Percentiles rank a stretch among this genome's conserved stretches.
Conservation (phyloP, 352 stramenopile species). For the Phytophthora chlamydospora region DNA sequence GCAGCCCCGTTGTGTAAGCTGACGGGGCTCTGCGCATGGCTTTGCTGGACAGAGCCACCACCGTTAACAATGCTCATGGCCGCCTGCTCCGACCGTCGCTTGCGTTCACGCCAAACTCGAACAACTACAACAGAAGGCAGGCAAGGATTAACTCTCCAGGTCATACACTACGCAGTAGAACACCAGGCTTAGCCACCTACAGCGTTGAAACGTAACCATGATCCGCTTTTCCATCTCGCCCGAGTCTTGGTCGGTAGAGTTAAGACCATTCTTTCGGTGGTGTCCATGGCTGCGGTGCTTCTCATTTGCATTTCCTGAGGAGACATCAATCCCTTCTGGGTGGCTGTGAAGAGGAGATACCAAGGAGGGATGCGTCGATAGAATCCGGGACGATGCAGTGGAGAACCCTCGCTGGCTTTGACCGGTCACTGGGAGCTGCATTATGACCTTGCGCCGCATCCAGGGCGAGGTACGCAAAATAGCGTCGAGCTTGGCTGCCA, state of each 20-base stretch:
- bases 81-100: conserved; percentile 49
- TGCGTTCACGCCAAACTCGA: conserved; percentile 64
- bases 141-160: neutral
- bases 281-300: conserved; percentile 2
- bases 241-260: conserved; percentile 1
- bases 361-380: conserved; percentile 5
- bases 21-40: neutral
- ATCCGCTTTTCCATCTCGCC: conserved; percentile 38
- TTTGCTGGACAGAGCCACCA: conserved; percentile 22
- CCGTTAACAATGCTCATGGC: conserved; percentile 61
- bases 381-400: conserved; percentile 15
- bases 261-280: conserved; percentile 15
- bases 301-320: conserved; percentile 13
- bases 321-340: conserved; percentile 11
- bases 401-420: conserved; percentile 23
- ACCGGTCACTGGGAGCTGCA: conserved; percentile 41
- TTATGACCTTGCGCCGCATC: conserved; percentile 64
- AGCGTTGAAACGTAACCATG: conserved; percentile 60
- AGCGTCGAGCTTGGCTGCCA: conserved; percentile 66
- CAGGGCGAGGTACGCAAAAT: conserved; percentile 61
- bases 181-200: conserved; percentile 30
- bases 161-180: neutral
- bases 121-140: conserved; percentile 43
- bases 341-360: conserved; percentile 10
- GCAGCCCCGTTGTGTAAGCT: conserved; percentile 13